Evolutionary conservation across 176 grass and related monocot genomes (phyloP).

Genomic region (Hordeum marinum): DNA sequence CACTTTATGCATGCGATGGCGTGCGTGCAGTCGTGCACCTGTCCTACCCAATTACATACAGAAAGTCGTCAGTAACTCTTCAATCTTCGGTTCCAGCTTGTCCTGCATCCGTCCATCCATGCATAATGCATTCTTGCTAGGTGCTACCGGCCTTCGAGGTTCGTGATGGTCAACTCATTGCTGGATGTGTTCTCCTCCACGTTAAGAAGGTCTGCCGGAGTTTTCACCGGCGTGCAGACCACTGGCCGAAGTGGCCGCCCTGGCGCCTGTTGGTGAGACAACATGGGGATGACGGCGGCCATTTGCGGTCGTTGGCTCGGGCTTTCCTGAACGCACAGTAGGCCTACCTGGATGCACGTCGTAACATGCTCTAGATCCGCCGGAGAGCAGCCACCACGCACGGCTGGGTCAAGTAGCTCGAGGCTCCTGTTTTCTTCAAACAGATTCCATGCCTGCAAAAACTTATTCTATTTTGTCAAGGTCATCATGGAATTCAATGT

Average conservation of each 20-base stretch:
- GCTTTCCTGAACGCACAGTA: slow-evolving; percentile 45
- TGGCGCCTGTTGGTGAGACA: slow-evolving; percentile 1
- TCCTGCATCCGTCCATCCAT: neutral
- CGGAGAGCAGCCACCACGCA: neutral
- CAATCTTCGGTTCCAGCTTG: neutral
- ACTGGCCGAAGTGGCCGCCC: slow-evolving; percentile 15
- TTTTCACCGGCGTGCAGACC: neutral
- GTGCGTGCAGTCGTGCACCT: neutral
- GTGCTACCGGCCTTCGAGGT: slow-evolving; percentile 14
- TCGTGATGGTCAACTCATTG: neutral
- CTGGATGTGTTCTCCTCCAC: neutral
- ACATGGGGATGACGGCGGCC: slow-evolving; percentile 22
- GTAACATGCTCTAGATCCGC: slow-evolving; percentile 5
- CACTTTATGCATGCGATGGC: too few relatives aligned
- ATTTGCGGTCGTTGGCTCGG: slow-evolving; percentile 18
- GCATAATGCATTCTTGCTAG: neutral
- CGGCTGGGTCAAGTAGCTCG: neutral
- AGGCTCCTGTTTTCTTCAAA: slow-evolving; percentile 24
- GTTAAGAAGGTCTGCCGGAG: neutral
- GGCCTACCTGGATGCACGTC: slow-evolving; percentile 27
- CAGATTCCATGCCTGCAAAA: slow-evolving; percentile 29
- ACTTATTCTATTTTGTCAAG: neutral
- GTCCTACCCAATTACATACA: neutral
- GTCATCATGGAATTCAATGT: neutral
- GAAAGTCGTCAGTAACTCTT: neutral